A percentile compares a stretch with the other conserved stretches of the same genome.
These are phyloP conservation scores for Rhododendron vialii DNA, from an alignment of 148 eudicot species.

Conservation along the genomic window DNA sequence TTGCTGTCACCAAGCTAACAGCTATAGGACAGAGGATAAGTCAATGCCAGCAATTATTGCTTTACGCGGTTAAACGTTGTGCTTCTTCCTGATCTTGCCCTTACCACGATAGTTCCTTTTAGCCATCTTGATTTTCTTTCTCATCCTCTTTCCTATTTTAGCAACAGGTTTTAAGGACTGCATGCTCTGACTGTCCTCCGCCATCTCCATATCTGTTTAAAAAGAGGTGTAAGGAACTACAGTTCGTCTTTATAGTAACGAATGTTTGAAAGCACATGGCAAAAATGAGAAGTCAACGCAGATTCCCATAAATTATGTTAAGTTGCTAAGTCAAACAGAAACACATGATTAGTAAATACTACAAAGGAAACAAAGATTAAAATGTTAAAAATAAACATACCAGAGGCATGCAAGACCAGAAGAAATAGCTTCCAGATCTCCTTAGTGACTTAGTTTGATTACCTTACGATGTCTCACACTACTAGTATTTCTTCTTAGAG, in stretches of 20 bases:
- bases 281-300: neutral
- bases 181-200: constrained; percentile 23
- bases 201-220: constrained; percentile 61
- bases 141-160: constrained; percentile 68
- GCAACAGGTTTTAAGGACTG: constrained; percentile 54
- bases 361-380: neutral
- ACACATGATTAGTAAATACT: neutral
- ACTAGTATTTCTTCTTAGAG: neutral
- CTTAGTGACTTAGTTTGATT: neutral
- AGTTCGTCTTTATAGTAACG: neutral
- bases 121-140: constrained; percentile 68
- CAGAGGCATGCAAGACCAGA: neutral
- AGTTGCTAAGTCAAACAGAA: neutral
- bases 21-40: neutral
- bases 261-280: no score
- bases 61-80: constrained; percentile 4
- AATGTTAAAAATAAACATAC: neutral
- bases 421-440: neutral
- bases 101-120: constrained; percentile 58
- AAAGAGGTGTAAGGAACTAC: neutral
- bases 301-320: neutral
- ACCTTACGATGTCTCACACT: neutral
- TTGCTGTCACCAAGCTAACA: neutral
- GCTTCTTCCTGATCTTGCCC: constrained; percentile 75
- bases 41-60: neutral